Base-by-base conservation (phyloP, 1,139 yeast species). In the Taphrina confusa region DNA sequence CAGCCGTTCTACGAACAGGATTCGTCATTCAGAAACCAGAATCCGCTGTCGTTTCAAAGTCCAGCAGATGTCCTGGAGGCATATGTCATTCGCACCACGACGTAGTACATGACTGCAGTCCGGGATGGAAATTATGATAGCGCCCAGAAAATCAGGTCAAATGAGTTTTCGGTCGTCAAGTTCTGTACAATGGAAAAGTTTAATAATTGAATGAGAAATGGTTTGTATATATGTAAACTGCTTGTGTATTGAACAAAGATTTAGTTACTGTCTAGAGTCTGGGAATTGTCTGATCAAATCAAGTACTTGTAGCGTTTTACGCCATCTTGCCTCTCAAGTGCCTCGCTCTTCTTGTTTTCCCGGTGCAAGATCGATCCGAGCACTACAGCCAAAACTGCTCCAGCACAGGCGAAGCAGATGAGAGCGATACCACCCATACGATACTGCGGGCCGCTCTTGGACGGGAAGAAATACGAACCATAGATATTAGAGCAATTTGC, bases 401-500 rank as follows among this genome's bases (percentile, higher is more conserved):
- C 42, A 18, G 42, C 42, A 4, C 18, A 9, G 42, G 42, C 22
- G 25, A 37, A 37, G 20, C 25, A 22, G n/a, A 37, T 37, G 25
- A 37, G 42, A 4, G 42, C 42, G 25, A 37, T 37, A 37, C 42
- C 42, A 5, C 42, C 42, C 4, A 9, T 8, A 16, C 42, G 42
- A 18, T 37, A 37, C 20, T 37, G 18, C 8, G 42, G 42, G 8
- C 42, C 42, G 25, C 2, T 2, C 23, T 37, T 37, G 23, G 25
- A 16, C 4, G 42, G 42, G 42, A 37, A 37, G 42, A 51, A 39
- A 25, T 51, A 51, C 25, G 36, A 23, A 12, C 28, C 57, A 20
- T 51, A 51, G 22, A 51, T 51, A n/a, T 27, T 22, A 12, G 57
- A 37, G 27, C 57, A 54, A 55, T 65, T 65, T 6, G 62, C 47